Conservation (phyloP, 331 rosid species). For the Prunus yedoensis region DNA sequence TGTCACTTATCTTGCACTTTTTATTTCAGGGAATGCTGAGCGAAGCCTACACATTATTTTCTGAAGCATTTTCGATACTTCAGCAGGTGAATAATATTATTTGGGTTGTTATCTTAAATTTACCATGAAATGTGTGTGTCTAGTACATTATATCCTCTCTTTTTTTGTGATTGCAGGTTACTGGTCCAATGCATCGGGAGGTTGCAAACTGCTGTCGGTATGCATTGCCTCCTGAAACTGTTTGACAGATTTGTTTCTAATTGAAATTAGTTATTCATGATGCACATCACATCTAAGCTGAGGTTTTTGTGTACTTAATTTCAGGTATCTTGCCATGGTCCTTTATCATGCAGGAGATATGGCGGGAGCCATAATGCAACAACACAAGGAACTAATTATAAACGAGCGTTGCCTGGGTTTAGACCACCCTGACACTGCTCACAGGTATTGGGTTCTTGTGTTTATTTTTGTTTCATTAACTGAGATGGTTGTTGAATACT, state of each 20-base stretch:
- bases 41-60: slow-evolving; percentile 91
- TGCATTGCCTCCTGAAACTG: background rate
- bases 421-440: slow-evolving; percentile 99
- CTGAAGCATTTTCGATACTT: slow-evolving; percentile 93
- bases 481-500: background rate
- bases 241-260: slow-evolving; percentile 25
- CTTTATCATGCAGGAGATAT: slow-evolving; percentile 97
- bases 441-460: slow-evolving; percentile 57
- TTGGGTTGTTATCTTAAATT: slow-evolving; percentile 18
- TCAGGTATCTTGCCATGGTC: slow-evolving; percentile 99
- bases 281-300: background rate
- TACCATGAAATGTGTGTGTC: background rate
- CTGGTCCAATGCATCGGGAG: slow-evolving; percentile 99
- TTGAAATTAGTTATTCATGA: background rate
- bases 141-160: slow-evolving; percentile 4
- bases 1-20: background rate
- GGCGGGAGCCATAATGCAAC: slow-evolving; percentile 98
- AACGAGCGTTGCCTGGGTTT: slow-evolving; percentile 96
- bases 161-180: slow-evolving; percentile 61
- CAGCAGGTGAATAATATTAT: slow-evolving; percentile 71
- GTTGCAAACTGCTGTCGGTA: slow-evolving; percentile 99
- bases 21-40: slow-evolving; percentile 90
- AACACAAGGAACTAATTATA: slow-evolving; percentile 93
- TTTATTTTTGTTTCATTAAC: slow-evolving; percentile 1
- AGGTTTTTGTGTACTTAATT: slow-evolving; percentile 20